Base-by-base conservation (phyloP, 176 grass and related monocot species). In the Tillandsia leiboldiana region DNA sequence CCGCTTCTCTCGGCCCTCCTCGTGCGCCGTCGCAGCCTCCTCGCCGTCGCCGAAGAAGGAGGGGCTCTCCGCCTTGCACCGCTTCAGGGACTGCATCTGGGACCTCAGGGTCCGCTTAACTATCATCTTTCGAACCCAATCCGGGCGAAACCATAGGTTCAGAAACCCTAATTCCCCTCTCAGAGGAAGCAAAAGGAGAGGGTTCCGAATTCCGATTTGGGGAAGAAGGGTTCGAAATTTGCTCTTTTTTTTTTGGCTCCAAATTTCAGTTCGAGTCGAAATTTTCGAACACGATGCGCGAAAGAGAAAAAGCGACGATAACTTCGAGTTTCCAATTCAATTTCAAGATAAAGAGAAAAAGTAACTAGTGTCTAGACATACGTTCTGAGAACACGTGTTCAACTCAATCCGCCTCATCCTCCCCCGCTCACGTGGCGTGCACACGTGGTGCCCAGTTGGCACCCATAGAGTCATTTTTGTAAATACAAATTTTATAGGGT, bases 31-130 rank as follows among this genome's bases (percentile, higher is more conserved):
- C 56, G 7, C 17, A 17, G 15, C 24, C 67, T 18, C 72, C 13
- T 80, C 78, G 3, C 57, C 56, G 48, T 71, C 82, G 53, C 26
- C 48, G 10, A 59, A 73, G 33, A 72, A 80, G 12, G 63, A 67
- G 14, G 88, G 73, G 6, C 53, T 70, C 67, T 80, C 67, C 6
- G 68, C 83, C 57, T 80, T 85, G 68, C 83, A 85, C 29, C 77
- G 77, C 77, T 85, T 85, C 42, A 85, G 48, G 18, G 53, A 70
- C 72, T 67, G 78, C 66, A 85, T 85, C 68, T 76, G 82, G 48
- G 67, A 66, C 70, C 72, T 78, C 66, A 67, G 63, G 54, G 72
- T 78, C 24, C 76, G 72, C 72, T 85, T 75, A 51, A 85, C 28
- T 29, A 85, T 69, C 82, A 85, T 85, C 48, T 26, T 63, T 28